Base-by-base conservation (phyloP, 2,329 filamentous ascomycete genomes). In the Dactylellina drechsleri region DNA sequence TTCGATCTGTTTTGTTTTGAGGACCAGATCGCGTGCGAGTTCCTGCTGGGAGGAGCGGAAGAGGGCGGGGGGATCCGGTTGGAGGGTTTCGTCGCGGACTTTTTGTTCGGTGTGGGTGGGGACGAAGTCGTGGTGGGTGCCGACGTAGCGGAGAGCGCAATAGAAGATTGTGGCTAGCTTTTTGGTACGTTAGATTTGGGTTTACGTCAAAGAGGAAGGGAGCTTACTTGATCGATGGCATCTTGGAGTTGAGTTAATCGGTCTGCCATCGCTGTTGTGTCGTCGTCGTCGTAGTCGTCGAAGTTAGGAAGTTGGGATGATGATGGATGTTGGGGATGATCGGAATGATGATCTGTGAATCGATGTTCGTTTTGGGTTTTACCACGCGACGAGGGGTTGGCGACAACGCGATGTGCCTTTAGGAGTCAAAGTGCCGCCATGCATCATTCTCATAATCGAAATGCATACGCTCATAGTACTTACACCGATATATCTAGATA, bases 1-100 rank as follows among this genome's bases (percentile, higher is more conserved):
- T 81, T 95, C 92, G 76, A 95, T 92, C 83, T 94, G 91, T 83
- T 93, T 91, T 79, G 93, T 90, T 80, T 93, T 92, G 70, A 91
- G 81, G 70, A 94, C 89, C 26, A 95, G 84, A 80, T 94, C 92
- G 76, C 87, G 87, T 43, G 91, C 90, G 62, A 95, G 84, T 81
- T 94, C 91, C 74, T 88, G 84, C 80, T 92, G 86, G 54, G 89
- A 87, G 2, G 87, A 86, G 66, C 86, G 85, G 82, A 92, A 92
- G 45, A 77, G 61, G 16, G 71, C 72, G 54, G 56, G 43, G 8
- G 62, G 62, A 31, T 59, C 43, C 10, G 26, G 31, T 26, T 54
- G 50, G n/a, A 59, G 41, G 26, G 67, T 77, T 58, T 78, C 77
- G 26, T 79, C 77, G 18, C 67, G 70, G 41, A 79, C 76, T 60